phyloP scores from a whole-genome alignment of 1,284 basidiomycete genomes.

The Puccinia horiana region DNA sequence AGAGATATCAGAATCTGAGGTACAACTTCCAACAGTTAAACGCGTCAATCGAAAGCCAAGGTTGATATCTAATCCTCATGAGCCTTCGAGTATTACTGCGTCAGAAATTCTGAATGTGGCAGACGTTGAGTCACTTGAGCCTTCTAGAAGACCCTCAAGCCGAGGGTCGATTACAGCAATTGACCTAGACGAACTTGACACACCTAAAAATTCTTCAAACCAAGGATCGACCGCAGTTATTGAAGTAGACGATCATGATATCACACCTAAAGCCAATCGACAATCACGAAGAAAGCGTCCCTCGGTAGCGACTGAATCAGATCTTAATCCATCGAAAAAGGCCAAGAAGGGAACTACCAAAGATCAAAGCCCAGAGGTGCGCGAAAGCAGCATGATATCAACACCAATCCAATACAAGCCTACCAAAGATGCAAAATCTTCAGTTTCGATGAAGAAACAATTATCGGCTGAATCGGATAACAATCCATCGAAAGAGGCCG shows the following conservation, averaged over 20 bases:
- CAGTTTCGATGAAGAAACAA: background rate
- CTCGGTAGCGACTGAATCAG: background rate
- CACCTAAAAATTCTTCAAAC: background rate
- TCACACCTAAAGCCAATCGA: background rate
- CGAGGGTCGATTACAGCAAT: background rate
- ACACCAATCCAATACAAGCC: background rate
- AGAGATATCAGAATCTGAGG: background rate
- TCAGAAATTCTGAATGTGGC: background rate
- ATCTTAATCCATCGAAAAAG: conserved; percentile 3
- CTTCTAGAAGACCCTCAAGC: background rate
- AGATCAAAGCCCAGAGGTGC: background rate
- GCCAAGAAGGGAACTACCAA: background rate
- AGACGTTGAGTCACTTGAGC: background rate
- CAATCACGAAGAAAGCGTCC: background rate
- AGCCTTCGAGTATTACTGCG: background rate
- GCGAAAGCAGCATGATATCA: background rate
- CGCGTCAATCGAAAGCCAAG: conserved; percentile 20
- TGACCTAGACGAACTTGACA: background rate
- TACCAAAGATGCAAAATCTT: background rate
- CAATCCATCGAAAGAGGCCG: too few relatives aligned
- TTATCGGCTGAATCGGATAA: too few relatives aligned
- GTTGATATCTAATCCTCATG: background rate
- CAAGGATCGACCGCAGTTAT: background rate
- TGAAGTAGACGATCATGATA: background rate
- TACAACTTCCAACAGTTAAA: background rate